Conservation (phyloP, 2,329 filamentous ascomycete genomes). For the Cyphellophora europaea region DNA sequence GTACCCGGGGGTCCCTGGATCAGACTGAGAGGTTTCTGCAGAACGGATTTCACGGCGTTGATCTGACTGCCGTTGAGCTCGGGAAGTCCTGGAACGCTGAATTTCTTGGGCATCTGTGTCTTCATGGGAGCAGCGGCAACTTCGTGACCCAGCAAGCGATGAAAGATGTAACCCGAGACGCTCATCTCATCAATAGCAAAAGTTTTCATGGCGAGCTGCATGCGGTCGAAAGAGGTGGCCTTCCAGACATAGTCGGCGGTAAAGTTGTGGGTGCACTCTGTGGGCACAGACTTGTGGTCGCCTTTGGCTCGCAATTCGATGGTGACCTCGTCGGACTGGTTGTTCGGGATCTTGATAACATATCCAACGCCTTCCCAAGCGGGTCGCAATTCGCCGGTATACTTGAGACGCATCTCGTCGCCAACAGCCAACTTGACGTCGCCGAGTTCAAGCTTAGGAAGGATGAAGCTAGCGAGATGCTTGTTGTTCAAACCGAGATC, state of each 20-base stretch:
- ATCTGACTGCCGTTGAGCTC: slow-evolving; percentile 95
- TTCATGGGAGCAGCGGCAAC: slow-evolving; percentile 93
- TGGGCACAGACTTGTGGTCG: slow-evolving; percentile 92
- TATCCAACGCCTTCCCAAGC: slow-evolving; percentile 98
- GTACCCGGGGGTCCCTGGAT: slow-evolving; percentile 97
- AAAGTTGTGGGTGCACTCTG: slow-evolving; percentile 94
- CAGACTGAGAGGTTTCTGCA: slow-evolving; percentile 86
- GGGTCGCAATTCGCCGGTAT: slow-evolving; percentile 84
- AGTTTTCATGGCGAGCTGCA: slow-evolving; percentile 99
- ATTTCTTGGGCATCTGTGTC: slow-evolving; percentile 90
- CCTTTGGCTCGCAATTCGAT: slow-evolving; percentile 89
- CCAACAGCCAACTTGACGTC: slow-evolving; percentile 97
- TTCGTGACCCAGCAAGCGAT: slow-evolving; percentile 89
- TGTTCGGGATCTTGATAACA: slow-evolving; percentile 98
- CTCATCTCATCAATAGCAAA: slow-evolving; percentile 98
- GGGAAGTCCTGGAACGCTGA: slow-evolving; percentile 85
- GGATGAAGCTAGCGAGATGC: slow-evolving; percentile 86
- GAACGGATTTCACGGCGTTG: slow-evolving; percentile 87
- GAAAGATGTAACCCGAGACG: slow-evolving; percentile 97
- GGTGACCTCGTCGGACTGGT: slow-evolving; percentile 94
- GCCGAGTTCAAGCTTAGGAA: slow-evolving; percentile 93
- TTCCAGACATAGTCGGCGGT: slow-evolving; percentile 99
- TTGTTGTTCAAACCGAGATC: slow-evolving; percentile 95
- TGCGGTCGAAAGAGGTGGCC: slow-evolving; percentile 96
- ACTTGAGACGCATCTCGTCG: slow-evolving; percentile 95